A percentile compares a stretch with the other conserved stretches of the same genome.
phyloP scores from a whole-genome alignment of 2,329 filamentous ascomycete genomes.

The Sarocladium oryzae region DNA sequence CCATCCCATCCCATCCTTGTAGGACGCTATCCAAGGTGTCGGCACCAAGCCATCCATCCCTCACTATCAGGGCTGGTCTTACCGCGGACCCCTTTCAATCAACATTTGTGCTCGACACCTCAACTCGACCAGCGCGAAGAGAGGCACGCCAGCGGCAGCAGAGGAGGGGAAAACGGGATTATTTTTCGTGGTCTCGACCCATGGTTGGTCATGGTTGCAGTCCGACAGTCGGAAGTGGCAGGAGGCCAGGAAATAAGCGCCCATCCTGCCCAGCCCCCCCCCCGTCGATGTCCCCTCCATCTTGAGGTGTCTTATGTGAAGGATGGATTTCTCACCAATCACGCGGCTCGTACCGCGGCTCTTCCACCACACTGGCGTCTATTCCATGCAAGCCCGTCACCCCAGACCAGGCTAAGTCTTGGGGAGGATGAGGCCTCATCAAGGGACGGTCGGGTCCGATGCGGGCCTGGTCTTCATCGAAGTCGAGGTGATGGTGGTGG shows the following conservation, averaged over 20 bases:
- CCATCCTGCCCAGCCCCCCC: neutral
- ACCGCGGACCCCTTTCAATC: neutral
- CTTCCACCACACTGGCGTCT: constrained; percentile 24
- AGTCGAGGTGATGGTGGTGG: neutral
- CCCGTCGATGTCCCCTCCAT: neutral
- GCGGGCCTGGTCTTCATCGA: neutral
- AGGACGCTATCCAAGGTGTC: neutral
- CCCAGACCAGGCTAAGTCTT: constrained; percentile 6
- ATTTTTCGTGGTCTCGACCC: neutral
- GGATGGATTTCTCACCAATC: constrained; percentile 19
- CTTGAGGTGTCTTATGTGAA: constrained; percentile 1
- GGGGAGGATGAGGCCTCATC: constrained; percentile 12
- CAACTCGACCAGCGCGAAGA: no score
- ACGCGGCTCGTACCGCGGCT: constrained; percentile 17
- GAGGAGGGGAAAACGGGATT: neutral
- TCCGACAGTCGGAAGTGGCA: neutral
- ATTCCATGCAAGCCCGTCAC: constrained; percentile 18
- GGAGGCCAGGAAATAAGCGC: constrained; percentile 5
- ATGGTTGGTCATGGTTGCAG: neutral
- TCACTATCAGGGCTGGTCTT: neutral
- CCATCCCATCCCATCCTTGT: neutral
- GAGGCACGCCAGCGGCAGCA: neutral
- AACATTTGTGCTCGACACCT: no score
- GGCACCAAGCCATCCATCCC: neutral
- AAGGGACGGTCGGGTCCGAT: constrained; percentile 7